Conservation (phyloP, 371 early-diverging fungal genomes). For the Mortierella sp. region DNA sequence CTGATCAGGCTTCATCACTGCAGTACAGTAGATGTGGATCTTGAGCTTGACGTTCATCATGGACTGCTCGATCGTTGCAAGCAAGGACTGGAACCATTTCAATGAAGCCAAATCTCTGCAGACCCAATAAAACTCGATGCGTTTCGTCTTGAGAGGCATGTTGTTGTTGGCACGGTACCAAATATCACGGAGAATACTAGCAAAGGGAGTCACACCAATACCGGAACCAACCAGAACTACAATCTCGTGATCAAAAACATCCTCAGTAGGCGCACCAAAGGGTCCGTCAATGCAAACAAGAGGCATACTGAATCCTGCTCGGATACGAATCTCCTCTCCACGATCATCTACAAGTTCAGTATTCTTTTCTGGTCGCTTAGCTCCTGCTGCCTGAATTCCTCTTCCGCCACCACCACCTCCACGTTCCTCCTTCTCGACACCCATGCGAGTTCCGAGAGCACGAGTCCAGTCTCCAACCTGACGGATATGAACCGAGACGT, state of each 20-base stretch:
- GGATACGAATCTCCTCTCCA: conserved; percentile 49
- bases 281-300: conserved; percentile 85
- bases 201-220: conserved; percentile 87
- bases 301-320: conserved; percentile 61
- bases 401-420: conserved; percentile 17
- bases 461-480: conserved; percentile 87
- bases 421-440: conserved; percentile 47
- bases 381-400: conserved; percentile 14
- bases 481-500: conserved; percentile 83
- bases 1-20: conserved; percentile 65
- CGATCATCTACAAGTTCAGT: conserved; percentile 43
- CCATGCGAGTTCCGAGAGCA: conserved; percentile 64
- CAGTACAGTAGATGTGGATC: conserved; percentile 79
- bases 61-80: conserved; percentile 71
- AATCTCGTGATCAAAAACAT: conserved; percentile 85
- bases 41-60: conserved; percentile 68
- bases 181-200: conserved; percentile 78
- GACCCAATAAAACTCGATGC: conserved; percentile 78
- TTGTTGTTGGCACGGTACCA: conserved; percentile 68
- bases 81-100: conserved; percentile 81
- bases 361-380: conserved; percentile 27
- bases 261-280: conserved; percentile 88
- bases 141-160: conserved; percentile 59
- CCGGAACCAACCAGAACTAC: conserved; percentile 84
- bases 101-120: conserved; percentile 74